Evolutionary conservation across 2,329 filamentous ascomycete genomes (phyloP).

Genomic region (Sclerotinia glacialis): DNA sequence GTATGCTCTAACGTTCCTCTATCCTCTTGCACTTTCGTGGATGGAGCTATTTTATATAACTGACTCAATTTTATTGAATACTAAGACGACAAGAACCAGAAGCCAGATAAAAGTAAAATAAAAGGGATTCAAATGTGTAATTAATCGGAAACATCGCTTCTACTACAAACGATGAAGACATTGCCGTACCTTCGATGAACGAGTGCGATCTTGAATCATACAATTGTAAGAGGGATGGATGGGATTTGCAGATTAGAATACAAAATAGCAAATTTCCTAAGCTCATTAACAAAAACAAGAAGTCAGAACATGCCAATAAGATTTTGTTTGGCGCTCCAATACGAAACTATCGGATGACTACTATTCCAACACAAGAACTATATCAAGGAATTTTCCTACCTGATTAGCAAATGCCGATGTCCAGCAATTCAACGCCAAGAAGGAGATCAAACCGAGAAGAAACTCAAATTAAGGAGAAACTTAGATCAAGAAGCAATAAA

Average conservation of each 20-base stretch:
- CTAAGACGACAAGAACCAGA: too few species aligned
- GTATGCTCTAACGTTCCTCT: too few species aligned
- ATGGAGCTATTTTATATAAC: too few species aligned
- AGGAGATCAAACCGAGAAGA: not conserved
- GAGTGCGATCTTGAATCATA: not conserved
- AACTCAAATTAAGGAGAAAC: not conserved
- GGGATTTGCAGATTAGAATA: not conserved
- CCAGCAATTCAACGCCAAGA: not conserved
- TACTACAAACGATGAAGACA: not conserved
- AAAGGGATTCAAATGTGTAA: too few species aligned
- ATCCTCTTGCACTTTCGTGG: too few species aligned
- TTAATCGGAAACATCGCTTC: not conserved
- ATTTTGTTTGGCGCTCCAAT: not conserved
- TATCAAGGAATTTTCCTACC: too few species aligned
- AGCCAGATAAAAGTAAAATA: too few species aligned
- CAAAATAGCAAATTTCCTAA: not conserved
- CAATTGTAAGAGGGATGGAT: not conserved
- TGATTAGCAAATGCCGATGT: not conserved
- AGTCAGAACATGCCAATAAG: too few species aligned
- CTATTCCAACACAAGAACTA: not conserved
- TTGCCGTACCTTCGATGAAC: not conserved
- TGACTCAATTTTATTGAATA: too few species aligned
- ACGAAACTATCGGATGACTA: not conserved
- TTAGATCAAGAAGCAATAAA: not conserved
- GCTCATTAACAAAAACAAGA: too few species aligned